A percentile compares a stretch with the other conserved stretches of the same genome.
Evolutionary conservation across 805 yeast genomes (phyloP).

Genomic region (Suhomyces sp.): DNA sequence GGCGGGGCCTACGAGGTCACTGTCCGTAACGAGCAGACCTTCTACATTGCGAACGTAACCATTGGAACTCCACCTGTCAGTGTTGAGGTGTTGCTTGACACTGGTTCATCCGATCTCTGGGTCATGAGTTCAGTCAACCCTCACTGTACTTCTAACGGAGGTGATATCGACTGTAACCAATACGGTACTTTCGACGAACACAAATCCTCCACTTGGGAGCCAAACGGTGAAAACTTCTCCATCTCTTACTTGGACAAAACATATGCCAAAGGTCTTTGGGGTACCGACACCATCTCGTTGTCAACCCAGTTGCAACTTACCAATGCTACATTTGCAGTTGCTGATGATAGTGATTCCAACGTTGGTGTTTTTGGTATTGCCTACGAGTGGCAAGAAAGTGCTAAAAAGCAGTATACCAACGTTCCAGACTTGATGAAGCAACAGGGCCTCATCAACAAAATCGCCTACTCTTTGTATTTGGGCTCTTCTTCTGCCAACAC

Average conservation of each 20-base stretch:
- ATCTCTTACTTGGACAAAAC: slow-evolving; percentile 49
- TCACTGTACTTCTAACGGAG: slow-evolving; percentile 22
- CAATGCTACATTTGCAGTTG: slow-evolving; percentile 17
- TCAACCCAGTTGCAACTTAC: slow-evolving; percentile 11
- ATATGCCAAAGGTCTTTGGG: slow-evolving; percentile 52
- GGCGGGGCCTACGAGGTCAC: slow-evolving; percentile 2
- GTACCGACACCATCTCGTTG: slow-evolving; percentile 18
- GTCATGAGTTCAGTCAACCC: slow-evolving; percentile 29
- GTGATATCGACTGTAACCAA: slow-evolving; percentile 18
- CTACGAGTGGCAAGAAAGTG: slow-evolving; percentile 12
- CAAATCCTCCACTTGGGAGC: slow-evolving; percentile 13
- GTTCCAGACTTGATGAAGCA: slow-evolving; percentile 60
- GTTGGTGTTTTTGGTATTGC: slow-evolving; percentile 23
- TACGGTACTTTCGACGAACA: slow-evolving; percentile 19
- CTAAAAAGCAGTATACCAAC: slow-evolving; percentile 51
- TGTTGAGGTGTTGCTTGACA: slow-evolving; percentile 62
- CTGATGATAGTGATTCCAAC: slow-evolving; percentile 10
- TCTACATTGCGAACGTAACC: slow-evolving; percentile 14
- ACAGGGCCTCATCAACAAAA: slow-evolving; percentile 54
- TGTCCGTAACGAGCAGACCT: slow-evolving; percentile 11
- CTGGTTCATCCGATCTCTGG: slow-evolving; percentile 78
- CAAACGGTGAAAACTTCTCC: slow-evolving; percentile 19
- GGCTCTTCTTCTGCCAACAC: slow-evolving; percentile 37
- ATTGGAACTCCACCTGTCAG: slow-evolving; percentile 60
- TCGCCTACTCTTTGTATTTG: slow-evolving; percentile 63